Evolutionary conservation across 1,284 basidiomycete species (phyloP).

Genomic region (Ustilago bromivora): DNA sequence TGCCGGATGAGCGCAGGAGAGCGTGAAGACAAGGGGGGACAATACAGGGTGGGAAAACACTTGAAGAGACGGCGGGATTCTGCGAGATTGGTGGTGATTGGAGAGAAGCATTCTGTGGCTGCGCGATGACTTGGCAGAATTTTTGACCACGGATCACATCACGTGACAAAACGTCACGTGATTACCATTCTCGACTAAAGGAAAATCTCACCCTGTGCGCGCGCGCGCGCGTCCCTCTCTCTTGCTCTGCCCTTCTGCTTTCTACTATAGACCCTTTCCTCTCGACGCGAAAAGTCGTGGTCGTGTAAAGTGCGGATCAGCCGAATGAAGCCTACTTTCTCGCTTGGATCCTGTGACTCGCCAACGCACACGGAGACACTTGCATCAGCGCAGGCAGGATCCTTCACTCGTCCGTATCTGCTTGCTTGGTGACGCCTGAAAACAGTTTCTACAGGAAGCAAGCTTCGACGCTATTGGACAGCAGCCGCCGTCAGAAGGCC

Average conservation of each 20-base stretch:
- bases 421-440: neutral
- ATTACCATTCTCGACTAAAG: no score
- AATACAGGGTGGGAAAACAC: no score
- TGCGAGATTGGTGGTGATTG: no score
- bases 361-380: no score
- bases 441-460: no score
- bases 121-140: no score
- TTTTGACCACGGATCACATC: no score
- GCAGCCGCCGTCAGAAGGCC: no score
- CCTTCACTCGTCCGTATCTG: neutral
- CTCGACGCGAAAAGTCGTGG: neutral
- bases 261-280: neutral
- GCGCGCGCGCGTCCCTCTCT: neutral
- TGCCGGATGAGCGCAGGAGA: no score
- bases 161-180: neutral
- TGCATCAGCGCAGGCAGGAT: neutral
- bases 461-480: neutral
- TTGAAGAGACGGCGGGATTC: no score
- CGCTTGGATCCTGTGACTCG: neutral
- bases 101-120: no score
- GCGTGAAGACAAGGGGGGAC: no score
- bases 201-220: neutral
- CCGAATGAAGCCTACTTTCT: slow-evolving; percentile 3
- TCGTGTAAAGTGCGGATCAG: slow-evolving; percentile 9
- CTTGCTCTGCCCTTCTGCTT: slow-evolving; percentile 1